Evolutionary conservation across 2,329 filamentous ascomycete species (phyloP).

Genomic region (Fusarium coicis): DNA sequence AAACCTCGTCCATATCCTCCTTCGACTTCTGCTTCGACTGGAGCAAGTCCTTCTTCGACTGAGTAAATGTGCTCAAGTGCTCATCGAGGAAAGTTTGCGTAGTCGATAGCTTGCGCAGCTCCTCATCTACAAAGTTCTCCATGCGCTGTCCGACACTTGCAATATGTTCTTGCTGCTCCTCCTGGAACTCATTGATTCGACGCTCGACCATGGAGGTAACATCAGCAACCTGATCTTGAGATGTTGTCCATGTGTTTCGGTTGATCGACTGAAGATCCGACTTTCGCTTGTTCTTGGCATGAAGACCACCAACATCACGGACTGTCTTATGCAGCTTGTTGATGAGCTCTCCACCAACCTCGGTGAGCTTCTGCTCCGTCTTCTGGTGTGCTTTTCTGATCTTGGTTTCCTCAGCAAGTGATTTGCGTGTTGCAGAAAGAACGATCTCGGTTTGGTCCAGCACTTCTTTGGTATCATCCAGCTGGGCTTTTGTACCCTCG

Average conservation of each 20-base stretch:
- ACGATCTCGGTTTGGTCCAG: slow-evolving; percentile 90
- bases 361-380: slow-evolving; percentile 81
- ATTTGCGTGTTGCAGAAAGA: slow-evolving; percentile 78
- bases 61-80: slow-evolving; percentile 74
- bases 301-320: slow-evolving; percentile 81
- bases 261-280: slow-evolving; percentile 86
- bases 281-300: slow-evolving; percentile 86
- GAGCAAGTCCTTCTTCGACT: slow-evolving; percentile 75
- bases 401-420: slow-evolving; percentile 80
- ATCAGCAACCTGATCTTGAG: slow-evolving; percentile 78
- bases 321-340: slow-evolving; percentile 82
- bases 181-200: slow-evolving; percentile 77
- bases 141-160: slow-evolving; percentile 75
- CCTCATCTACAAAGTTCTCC: slow-evolving; percentile 78
- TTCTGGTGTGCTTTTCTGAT: slow-evolving; percentile 85
- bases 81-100: slow-evolving; percentile 78
- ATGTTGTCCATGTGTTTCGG: slow-evolving; percentile 79
- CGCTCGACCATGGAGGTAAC: slow-evolving; percentile 82
- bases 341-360: slow-evolving; percentile 80
- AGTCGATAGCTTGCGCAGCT: slow-evolving; percentile 75
- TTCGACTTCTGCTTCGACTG: slow-evolving; percentile 75
- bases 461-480: slow-evolving; percentile 84
- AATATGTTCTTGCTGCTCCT: slow-evolving; percentile 78
- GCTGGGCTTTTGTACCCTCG: slow-evolving; percentile 75
- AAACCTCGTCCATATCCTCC: slow-evolving; percentile 87